Percentiles rank a stretch among this genome's conserved stretches.
phyloP scores from a whole-genome alignment of 257 asterid species.

The Capsicum rhomboideum region DNA sequence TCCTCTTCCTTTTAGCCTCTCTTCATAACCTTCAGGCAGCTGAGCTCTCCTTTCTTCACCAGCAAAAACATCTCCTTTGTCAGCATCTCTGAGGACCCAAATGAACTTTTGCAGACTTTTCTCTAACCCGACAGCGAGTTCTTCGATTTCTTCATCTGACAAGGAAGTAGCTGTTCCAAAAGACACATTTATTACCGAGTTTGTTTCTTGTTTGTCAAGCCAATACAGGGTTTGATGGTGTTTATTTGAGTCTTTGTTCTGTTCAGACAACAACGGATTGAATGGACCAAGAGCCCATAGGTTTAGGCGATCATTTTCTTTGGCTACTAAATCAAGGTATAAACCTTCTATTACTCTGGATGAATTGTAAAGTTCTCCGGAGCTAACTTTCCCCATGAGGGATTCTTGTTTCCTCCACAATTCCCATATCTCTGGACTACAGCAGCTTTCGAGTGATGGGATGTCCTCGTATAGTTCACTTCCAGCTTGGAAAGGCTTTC shows the following conservation, averaged over 20 bases:
- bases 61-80: constrained; percentile 13
- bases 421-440: not conserved
- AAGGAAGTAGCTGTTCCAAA: constrained; percentile 22
- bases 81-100: constrained; percentile 23
- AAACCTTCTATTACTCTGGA: constrained; percentile 19
- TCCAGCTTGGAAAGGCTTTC: constrained; percentile 5
- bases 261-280: constrained; percentile 5
- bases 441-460: not conserved
- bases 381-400: not conserved
- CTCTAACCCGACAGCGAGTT: constrained; percentile 16
- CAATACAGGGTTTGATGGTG: constrained; percentile 8
- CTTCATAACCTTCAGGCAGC: constrained; percentile 18
- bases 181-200: constrained; percentile 17
- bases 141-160: constrained; percentile 7
- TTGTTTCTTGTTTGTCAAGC: constrained; percentile 16
- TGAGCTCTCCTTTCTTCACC: constrained; percentile 8
- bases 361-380: constrained; percentile 11
- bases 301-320: not conserved
- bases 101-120: constrained; percentile 15
- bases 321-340: constrained; percentile 11
- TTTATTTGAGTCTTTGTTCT: not conserved
- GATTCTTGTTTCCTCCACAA: not conserved
- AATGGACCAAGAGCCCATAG: constrained; percentile 27
- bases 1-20: constrained; percentile 9
- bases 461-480: not conserved